These are phyloP conservation scores for Lepiota brunneoincarnata DNA, from an alignment of 768 basidiomycete genomes.

Conservation along the genomic window DNA sequence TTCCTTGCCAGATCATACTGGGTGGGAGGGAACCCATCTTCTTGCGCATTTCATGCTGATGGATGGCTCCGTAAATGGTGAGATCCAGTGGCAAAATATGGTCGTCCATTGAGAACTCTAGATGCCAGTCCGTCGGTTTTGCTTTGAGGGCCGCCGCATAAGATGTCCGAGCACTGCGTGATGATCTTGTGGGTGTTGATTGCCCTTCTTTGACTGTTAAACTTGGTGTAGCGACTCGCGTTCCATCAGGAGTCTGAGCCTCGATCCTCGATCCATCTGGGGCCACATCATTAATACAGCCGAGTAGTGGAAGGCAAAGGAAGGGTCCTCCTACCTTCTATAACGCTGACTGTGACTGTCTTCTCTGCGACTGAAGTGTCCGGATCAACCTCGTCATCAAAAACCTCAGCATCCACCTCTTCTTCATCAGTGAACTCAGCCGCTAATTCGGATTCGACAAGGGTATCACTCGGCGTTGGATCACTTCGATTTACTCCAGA, in stretches of 20 bases:
- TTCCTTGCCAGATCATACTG: slow-evolving; percentile 82
- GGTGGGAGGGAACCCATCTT: slow-evolving; percentile 60
- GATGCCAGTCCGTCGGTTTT: slow-evolving; percentile 94
- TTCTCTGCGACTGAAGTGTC: slow-evolving; percentile 73
- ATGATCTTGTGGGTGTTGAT: slow-evolving; percentile 24
- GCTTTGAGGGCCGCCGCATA: slow-evolving; percentile 94
- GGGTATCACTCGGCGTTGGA: slow-evolving; percentile 49
- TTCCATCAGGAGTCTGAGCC: slow-evolving; percentile 96
- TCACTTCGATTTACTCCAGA: slow-evolving; percentile 25
- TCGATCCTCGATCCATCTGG: slow-evolving; percentile 90
- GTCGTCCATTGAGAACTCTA: slow-evolving; percentile 94
- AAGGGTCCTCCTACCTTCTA: slow-evolving; percentile 52
- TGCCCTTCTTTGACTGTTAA: slow-evolving; percentile 40
- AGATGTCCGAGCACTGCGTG: slow-evolving; percentile 49
- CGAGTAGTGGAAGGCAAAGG: not conserved
- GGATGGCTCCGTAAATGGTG: slow-evolving; percentile 95
- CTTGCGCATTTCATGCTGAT: slow-evolving; percentile 85
- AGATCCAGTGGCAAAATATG: slow-evolving; percentile 79
- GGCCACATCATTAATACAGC: not conserved
- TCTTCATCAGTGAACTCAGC: slow-evolving; percentile 87
- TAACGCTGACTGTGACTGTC: slow-evolving; percentile 81
- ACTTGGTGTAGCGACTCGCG: slow-evolving; percentile 86
- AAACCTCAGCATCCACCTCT: slow-evolving; percentile 84
- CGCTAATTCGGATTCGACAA: slow-evolving; percentile 62
- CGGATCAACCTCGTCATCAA: slow-evolving; percentile 82